Conservation (phyloP, 2,329 filamentous ascomycete genomes). For the Didymosphaeria variabile region DNA sequence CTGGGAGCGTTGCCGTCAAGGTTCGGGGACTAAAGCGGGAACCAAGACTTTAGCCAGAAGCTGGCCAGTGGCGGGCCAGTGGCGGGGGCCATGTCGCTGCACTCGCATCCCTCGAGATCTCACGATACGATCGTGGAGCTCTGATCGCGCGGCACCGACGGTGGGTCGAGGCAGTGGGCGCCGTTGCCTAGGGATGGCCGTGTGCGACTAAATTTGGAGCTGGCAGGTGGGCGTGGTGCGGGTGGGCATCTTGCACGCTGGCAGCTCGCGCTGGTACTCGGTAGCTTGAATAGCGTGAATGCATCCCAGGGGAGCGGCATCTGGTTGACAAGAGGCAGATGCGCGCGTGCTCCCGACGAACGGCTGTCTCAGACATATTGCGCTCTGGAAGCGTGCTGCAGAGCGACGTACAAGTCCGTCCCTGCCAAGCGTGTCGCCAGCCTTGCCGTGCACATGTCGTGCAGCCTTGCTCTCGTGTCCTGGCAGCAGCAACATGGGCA, state of each 20-base stretch:
- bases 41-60: constrained; percentile 24
- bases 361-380: constrained; percentile 6
- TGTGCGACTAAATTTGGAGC: constrained; percentile 7
- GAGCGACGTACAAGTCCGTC: constrained; percentile 1
- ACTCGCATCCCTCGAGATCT: constrained; percentile 8
- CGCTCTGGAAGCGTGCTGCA: constrained; percentile 5
- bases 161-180: constrained; percentile 8
- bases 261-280: not conserved
- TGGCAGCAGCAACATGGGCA: constrained; percentile 5
- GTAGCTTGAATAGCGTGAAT: constrained; percentile 5
- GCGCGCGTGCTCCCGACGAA: not conserved
- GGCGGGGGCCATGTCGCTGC: constrained; percentile 11
- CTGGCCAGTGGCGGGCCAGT: constrained; percentile 15
- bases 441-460: constrained; percentile 17
- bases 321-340: not conserved
- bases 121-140: constrained; percentile 10
- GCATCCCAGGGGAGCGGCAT: constrained; percentile 1
- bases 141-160: not conserved
- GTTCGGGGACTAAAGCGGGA: constrained; percentile 28
- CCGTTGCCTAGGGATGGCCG: not conserved
- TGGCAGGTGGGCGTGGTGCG: not conserved
- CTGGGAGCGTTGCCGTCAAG: constrained; percentile 12
- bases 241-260: not conserved
- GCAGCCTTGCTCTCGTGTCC: constrained; percentile 9
- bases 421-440: constrained; percentile 15